Conservation (phyloP, 1,139 yeast species). For the Geotrichum phurueaensis region DNA sequence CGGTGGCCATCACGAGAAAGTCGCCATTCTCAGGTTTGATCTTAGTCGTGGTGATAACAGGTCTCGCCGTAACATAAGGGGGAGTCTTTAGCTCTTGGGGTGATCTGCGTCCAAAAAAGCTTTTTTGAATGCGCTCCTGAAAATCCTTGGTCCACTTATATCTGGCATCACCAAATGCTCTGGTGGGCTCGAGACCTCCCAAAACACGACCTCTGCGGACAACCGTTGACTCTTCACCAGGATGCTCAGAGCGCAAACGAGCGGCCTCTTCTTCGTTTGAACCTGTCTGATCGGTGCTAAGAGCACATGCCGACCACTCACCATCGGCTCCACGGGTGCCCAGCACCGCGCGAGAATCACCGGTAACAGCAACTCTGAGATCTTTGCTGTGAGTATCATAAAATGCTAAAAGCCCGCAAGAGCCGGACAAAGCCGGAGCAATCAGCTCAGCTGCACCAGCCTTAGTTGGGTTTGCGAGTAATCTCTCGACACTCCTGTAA, state of each 20-base stretch:
- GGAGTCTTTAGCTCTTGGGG: conserved; percentile 81
- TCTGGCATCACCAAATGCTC: conserved; percentile 96
- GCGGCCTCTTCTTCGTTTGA: conserved; percentile 82
- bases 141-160: conserved; percentile 75
- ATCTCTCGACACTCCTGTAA: conserved; percentile 60
- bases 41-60: conserved; percentile 79
- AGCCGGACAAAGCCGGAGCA: conserved; percentile 92
- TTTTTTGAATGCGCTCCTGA: conserved; percentile 67
- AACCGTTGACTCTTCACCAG: conserved; percentile 77
- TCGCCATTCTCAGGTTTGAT: conserved; percentile 68
- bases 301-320: conserved; percentile 80
- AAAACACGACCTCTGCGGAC: conserved; percentile 76
- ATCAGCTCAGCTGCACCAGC: conserved; percentile 65
- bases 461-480: conserved; percentile 55
- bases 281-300: conserved; percentile 91
- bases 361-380: conserved; percentile 88
- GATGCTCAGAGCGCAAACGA: conserved; percentile 80
- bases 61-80: conserved; percentile 96
- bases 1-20: conserved; percentile 87
- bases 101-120: conserved; percentile 75
- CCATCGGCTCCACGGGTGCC: conserved; percentile 60
- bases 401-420: conserved; percentile 83
- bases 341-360: conserved; percentile 88
- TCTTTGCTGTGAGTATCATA: conserved; percentile 70
- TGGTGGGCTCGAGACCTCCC: conserved; percentile 90